Evolutionary conservation across 164 flowering plant genomes (phyloP), one percentile per base, ranked within the genome.

Genomic region (Chimonanthus praecox): DNA sequence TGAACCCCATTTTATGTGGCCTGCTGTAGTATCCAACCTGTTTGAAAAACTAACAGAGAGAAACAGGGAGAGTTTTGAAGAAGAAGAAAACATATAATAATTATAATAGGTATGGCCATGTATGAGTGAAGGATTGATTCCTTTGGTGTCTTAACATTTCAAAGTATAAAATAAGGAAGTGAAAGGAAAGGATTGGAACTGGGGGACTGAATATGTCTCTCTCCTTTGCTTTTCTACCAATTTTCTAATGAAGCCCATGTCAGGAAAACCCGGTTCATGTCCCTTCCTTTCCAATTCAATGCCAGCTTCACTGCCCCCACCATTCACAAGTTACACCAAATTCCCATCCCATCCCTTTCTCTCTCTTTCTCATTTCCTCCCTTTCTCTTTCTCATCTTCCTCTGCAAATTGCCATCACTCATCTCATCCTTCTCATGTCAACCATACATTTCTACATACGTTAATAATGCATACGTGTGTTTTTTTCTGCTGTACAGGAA

Each of bases 201-300:
- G 18, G 47, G 68, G 65, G 65, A 61, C 8, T 18, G 65, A n/a
- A 18, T 18, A n/a, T 62, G 44, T n/a, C 65, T 20, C 0, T 16
- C 20, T 20, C 65, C 33, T 62, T 62, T 62, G 65, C 33, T 62
- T 66, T 44, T 45, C 47, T 2, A 44, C 6, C 20, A 66, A 33
- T 13, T 66, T 66, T 44, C 20, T 44, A 66, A 66, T 13, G 60
- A 45, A 4, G 20, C 47, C 68, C 49, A 66, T 43, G 68, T 16
- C 68, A 44, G 47, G 15, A 62, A 62, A 62, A 62, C 43, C 65
- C n/a, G 65, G 65, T 10, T 62, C 65, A 4, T 62, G 65, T 62
- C 65, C 33, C 65, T 62, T 33, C 65, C 65, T 16, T 62, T 62
- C 20, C 65, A 62, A 62, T 20, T 62, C 61, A 58, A 58, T 58